Evolutionary conservation across 2,329 filamentous ascomycete species (phyloP).

Genomic region (Fragosphaeria purpurea): DNA sequence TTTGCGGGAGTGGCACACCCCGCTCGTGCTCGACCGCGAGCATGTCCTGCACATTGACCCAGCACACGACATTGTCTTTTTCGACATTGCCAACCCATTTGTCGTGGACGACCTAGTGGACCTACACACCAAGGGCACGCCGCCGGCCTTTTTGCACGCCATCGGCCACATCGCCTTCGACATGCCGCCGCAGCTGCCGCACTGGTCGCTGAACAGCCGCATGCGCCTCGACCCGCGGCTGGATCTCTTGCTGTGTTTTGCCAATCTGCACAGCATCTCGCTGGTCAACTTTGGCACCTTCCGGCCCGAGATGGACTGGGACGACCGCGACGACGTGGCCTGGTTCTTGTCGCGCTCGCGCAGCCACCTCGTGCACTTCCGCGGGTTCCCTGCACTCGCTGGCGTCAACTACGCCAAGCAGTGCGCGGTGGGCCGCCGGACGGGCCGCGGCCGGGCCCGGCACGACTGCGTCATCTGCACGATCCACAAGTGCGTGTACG

Average conservation of each 20-base stretch:
- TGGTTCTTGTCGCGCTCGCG: constrained; percentile 6
- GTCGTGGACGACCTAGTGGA: constrained; percentile 8
- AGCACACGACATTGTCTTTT: constrained; percentile 7
- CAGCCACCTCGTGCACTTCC: constrained; percentile 7
- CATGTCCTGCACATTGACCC: constrained; percentile 8
- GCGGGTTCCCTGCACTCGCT: constrained; percentile 8
- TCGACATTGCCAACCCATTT: constrained; percentile 10
- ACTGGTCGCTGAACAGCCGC: constrained; percentile 8
- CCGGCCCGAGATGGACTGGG: constrained; percentile 10
- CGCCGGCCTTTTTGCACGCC: constrained; percentile 5
- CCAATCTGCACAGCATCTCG: constrained; percentile 11
- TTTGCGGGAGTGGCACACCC: constrained; percentile 1
- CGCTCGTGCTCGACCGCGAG: constrained; percentile 2
- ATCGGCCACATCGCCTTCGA: constrained; percentile 13
- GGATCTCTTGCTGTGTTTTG: constrained; percentile 11
- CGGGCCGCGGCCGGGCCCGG: not conserved
- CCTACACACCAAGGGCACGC: not conserved
- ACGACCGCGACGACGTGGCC: constrained; percentile 1
- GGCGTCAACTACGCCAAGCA: constrained; percentile 7
- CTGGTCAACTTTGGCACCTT: constrained; percentile 11
- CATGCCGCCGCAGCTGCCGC: constrained; percentile 12
- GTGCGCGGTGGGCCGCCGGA: constrained; percentile 2
- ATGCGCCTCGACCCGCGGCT: constrained; percentile 10
- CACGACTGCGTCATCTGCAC: constrained; percentile 16
- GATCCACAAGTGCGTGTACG: constrained; percentile 14